phyloP scores from a whole-genome alignment of 2,329 filamentous ascomycete genomes.

The Trichocomaceae sp. region DNA sequence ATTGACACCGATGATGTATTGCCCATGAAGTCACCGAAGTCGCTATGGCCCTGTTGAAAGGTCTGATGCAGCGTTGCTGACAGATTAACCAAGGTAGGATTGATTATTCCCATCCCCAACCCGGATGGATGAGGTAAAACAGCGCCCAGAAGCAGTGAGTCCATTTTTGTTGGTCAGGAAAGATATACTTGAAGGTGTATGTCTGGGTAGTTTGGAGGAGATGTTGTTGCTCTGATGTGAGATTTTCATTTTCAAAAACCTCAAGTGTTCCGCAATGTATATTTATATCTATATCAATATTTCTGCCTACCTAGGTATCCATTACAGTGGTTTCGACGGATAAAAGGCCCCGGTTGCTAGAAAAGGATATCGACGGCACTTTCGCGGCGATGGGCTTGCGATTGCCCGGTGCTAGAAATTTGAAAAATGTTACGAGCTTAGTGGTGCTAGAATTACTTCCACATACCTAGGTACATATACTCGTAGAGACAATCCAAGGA shows the following conservation, averaged over 20 bases:
- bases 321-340: not conserved
- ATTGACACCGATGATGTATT: constrained; percentile 2
- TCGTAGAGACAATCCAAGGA: too few relatives aligned
- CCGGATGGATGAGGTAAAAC: not conserved
- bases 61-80: not conserved
- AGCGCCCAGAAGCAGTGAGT: not conserved
- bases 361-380: not conserved
- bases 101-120: not conserved
- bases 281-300: not conserved
- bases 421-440: too few relatives aligned
- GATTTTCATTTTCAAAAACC: not conserved
- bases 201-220: not conserved
- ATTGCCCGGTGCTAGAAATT: too few relatives aligned
- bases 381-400: not conserved
- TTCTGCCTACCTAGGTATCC: not conserved
- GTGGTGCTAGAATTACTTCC: too few relatives aligned
- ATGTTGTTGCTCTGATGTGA: not conserved
- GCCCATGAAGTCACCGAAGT: not conserved
- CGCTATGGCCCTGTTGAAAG: constrained; percentile 2
- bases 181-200: not conserved
- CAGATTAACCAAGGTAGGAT: not conserved
- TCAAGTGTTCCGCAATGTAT: not conserved
- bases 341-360: too few relatives aligned
- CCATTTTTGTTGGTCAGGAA: not conserved
- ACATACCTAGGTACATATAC: too few relatives aligned